Conservation (phyloP, 345 rosid species). For the Nephelium lappaceum region DNA sequence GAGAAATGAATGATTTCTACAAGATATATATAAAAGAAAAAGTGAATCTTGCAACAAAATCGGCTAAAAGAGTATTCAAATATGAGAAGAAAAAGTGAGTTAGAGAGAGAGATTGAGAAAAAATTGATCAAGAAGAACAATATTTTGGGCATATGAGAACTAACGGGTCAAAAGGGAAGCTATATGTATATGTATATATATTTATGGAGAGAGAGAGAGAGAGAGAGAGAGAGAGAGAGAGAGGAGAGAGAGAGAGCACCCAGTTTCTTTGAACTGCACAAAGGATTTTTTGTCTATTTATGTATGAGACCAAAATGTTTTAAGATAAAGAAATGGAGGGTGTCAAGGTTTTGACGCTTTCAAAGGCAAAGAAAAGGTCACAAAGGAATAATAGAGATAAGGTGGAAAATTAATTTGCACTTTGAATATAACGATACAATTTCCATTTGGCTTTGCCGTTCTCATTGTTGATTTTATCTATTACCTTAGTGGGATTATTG, state of each 20-base stretch:
- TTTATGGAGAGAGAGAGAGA: background rate
- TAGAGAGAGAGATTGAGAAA: background rate
- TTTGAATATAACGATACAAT: background rate
- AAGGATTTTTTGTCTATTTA: background rate
- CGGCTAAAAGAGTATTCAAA: background rate
- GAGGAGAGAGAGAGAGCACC: background rate
- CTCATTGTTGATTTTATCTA: background rate
- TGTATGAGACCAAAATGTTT: background rate
- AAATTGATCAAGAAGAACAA: background rate
- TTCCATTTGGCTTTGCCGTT: background rate
- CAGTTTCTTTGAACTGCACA: background rate
- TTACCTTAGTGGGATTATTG: background rate
- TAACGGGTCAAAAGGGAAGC: conserved; percentile 21
- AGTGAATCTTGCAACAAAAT: conserved; percentile 14
- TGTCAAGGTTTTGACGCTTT: conserved; percentile 24
- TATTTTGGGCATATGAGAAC: background rate
- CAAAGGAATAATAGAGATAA: background rate
- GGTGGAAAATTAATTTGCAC: background rate
- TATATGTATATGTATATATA: background rate
- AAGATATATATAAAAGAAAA: background rate
- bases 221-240: background rate
- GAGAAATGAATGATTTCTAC: background rate
- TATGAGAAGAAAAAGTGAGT: background rate
- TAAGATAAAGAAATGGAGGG: background rate
- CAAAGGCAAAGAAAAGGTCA: conserved; percentile 30